Evolutionary conservation across 768 basidiomycete genomes (phyloP), one percentile per base, ranked within the genome.

Genomic region (Suillus discolor): DNA sequence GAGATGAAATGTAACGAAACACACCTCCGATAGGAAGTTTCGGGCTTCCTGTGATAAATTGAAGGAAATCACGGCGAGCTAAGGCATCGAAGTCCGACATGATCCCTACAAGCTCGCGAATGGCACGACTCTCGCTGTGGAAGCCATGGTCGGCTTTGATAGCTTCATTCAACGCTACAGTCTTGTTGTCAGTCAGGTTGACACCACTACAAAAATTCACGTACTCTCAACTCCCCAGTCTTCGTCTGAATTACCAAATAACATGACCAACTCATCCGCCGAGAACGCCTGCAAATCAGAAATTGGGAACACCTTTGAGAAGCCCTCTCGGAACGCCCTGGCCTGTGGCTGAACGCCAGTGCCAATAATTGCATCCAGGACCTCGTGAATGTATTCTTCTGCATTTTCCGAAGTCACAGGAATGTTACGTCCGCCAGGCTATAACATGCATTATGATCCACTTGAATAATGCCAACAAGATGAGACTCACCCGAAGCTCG

Each of bases 81-180:
- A 85, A 75, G 18, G 74, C 76, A 72, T 96, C 91, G 71, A 91
- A 97, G 62, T 87, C 85, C 2, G 92, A 82, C 89, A 99, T 93
- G 68, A 94, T 85, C 62, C 92, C 93, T 31, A 98, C 78, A 63
- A 99, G 84, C 72, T 94, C 89, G 54, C 90, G 88, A 66, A 99
- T 96, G 0, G 95, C 89, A 44, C 91, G 89, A 73, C 94, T 96
- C 74, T 99, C 97, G 15, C 91, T 89, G 72, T 97, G 96, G 83
- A 96, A 99, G 9, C 97, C 97, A 74, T 99, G 97, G 72, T 99
- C 97, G 13, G 97, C 97, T 77, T 98, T 99, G 75, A 98, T 77
- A 4, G 92, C 89, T 75, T 97, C 96, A 44, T 85, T 87, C 41
- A 99, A 84, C 25, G 95, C 97, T 97, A 69, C 4, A 66, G 25